These are phyloP conservation scores for Crithidia brevicula DNA, from an alignment of 208 protist species.

Conservation along the genomic window DNA sequence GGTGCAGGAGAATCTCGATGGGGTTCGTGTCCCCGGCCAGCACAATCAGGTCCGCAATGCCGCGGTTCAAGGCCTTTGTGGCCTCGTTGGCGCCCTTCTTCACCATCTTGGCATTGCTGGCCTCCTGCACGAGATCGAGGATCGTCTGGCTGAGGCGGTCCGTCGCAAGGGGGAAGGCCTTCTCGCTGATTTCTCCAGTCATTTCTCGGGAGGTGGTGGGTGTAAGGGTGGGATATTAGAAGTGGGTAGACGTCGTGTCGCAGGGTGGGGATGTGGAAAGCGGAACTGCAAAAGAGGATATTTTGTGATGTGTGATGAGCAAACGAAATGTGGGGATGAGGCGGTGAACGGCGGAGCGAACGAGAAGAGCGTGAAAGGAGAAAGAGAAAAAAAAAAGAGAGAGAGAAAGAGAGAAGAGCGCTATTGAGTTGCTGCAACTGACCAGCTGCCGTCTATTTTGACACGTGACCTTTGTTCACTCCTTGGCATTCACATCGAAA, in stretches of 20 bases:
- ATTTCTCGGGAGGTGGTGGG: slow-evolving; percentile 50
- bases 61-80: slow-evolving; percentile 99
- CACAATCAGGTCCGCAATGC: slow-evolving; percentile 99
- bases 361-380: neutral
- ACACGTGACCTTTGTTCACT: too few species aligned
- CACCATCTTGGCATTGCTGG: slow-evolving; percentile 98
- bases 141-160: slow-evolving; percentile 96
- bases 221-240: neutral
- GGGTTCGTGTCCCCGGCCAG: slow-evolving; percentile 99
- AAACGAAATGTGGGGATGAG: too few species aligned
- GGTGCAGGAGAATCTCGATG: slow-evolving; percentile 99
- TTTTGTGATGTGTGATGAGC: neutral
- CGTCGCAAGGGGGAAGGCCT: slow-evolving; percentile 98
- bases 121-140: slow-evolving; percentile 98
- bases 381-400: slow-evolving; percentile 12
- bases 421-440: too few species aligned
- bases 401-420: neutral
- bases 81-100: slow-evolving; percentile 99
- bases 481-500: too few species aligned
- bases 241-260: slow-evolving; percentile 17
- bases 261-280: slow-evolving; percentile 6
- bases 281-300: neutral
- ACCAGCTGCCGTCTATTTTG: too few species aligned
- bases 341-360: too few species aligned
- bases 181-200: slow-evolving; percentile 95